These are phyloP conservation scores for Diaporthe capsici DNA, from an alignment of 2,329 filamentous ascomycete genomes.

Conservation along the genomic window DNA sequence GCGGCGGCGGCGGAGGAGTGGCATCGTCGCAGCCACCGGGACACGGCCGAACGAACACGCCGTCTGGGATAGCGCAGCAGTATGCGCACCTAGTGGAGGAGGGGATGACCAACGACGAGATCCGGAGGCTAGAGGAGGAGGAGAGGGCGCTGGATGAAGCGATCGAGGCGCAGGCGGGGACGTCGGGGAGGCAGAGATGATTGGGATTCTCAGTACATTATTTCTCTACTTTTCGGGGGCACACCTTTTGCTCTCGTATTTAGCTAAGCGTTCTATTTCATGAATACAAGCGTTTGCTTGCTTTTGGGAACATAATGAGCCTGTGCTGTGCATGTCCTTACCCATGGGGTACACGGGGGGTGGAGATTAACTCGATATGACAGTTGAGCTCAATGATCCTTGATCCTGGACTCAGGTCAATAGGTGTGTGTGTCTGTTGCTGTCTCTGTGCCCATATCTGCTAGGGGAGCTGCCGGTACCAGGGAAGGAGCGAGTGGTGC, in stretches of 20 bases:
- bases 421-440: neutral
- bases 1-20: conserved; percentile 29
- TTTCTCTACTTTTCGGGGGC: neutral
- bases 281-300: conserved; percentile 10
- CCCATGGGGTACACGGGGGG: neutral
- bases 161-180: conserved; percentile 61
- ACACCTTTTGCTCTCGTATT: neutral
- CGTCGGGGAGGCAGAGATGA: conserved; percentile 24
- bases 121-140: conserved; percentile 69
- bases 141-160: conserved; percentile 70
- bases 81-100: conserved; percentile 70
- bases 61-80: conserved; percentile 52
- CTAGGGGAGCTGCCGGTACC: neutral
- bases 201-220: neutral
- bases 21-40: neutral
- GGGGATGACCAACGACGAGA: conserved; percentile 72
- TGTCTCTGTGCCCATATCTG: neutral
- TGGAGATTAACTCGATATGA: no score
- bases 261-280: conserved; percentile 12
- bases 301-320: neutral
- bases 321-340: neutral
- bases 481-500: neutral
- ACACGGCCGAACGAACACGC: conserved; percentile 45
- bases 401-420: neutral
- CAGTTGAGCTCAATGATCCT: neutral